These are phyloP conservation scores for Acephala macrosclerotiorum DNA, from an alignment of 2,329 filamentous ascomycete genomes.

Conservation along the genomic window DNA sequence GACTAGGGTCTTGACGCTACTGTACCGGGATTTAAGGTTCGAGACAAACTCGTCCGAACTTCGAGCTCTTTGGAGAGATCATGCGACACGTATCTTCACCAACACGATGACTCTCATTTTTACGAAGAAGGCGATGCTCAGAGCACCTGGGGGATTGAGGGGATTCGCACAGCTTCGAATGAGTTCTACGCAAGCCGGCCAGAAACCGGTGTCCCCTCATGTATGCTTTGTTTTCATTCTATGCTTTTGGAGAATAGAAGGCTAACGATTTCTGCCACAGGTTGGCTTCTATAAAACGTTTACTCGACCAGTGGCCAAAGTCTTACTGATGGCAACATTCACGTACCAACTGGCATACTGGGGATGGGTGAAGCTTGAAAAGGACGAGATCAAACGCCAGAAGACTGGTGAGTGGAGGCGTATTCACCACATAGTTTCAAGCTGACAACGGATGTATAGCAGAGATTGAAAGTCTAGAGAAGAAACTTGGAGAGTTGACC, in stretches of 20 bases:
- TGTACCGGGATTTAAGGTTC: background rate
- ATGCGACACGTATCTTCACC: background rate
- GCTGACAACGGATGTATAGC: slow-evolving; percentile 24
- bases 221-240: slow-evolving; percentile 16
- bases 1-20: background rate
- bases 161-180: slow-evolving; percentile 10
- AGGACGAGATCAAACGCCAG: slow-evolving; percentile 69
- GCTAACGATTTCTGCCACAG: slow-evolving; percentile 45
- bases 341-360: slow-evolving; percentile 82
- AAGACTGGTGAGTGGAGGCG: slow-evolving; percentile 46
- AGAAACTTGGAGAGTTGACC: slow-evolving; percentile 24
- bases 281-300: slow-evolving; percentile 78
- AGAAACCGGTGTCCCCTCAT: slow-evolving; percentile 30
- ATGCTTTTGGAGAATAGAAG: background rate
- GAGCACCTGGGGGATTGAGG: background rate
- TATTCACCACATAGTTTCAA: background rate
- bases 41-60: background rate
- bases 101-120: background rate
- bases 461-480: slow-evolving; percentile 29
- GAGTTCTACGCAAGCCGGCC: slow-evolving; percentile 23
- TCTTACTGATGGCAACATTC: slow-evolving; percentile 76
- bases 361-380: slow-evolving; percentile 77
- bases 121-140: background rate
- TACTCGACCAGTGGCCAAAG: slow-evolving; percentile 75
- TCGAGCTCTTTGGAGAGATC: background rate